Conservation (phyloP, 108 stramenopile species). For the Hondaea fermentalgiana region DNA sequence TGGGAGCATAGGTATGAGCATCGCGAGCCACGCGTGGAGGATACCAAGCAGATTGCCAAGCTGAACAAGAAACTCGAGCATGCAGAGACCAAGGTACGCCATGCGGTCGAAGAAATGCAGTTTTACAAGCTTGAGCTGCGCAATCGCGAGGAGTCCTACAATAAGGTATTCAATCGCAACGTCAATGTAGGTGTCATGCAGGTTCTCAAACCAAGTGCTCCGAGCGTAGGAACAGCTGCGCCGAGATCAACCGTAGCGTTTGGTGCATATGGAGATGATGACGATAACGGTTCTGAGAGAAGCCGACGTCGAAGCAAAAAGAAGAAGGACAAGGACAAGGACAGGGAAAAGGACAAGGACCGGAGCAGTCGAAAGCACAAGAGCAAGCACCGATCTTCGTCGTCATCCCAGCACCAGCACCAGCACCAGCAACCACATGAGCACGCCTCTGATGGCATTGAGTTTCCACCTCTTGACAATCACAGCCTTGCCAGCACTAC, state of each 20-base stretch:
- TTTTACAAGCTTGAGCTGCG: conserved; percentile 58
- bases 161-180: conserved; percentile 43
- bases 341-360: neutral
- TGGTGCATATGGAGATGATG: neutral
- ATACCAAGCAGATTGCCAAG: neutral
- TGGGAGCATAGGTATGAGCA: conserved; percentile 17
- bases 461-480: conserved; percentile 1
- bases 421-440: too few relatives aligned
- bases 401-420: too few relatives aligned
- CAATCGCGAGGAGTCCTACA: conserved; percentile 57
- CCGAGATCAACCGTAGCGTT: neutral
- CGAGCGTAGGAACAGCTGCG: neutral
- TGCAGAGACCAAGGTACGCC: conserved; percentile 22
- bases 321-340: neutral
- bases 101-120: conserved; percentile 40
- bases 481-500: neutral
- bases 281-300: neutral
- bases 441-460: neutral
- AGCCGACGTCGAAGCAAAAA: neutral
- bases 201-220: neutral
- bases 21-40: neutral
- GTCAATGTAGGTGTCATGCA: conserved; percentile 56
- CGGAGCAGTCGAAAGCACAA: neutral
- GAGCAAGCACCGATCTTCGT: too few relatives aligned
- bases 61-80: conserved; percentile 14